Percentiles rank a stretch among this genome's conserved stretches.
Conservation (phyloP, 2,329 filamentous ascomycete species). For the Aspergillus uvarum region DNA sequence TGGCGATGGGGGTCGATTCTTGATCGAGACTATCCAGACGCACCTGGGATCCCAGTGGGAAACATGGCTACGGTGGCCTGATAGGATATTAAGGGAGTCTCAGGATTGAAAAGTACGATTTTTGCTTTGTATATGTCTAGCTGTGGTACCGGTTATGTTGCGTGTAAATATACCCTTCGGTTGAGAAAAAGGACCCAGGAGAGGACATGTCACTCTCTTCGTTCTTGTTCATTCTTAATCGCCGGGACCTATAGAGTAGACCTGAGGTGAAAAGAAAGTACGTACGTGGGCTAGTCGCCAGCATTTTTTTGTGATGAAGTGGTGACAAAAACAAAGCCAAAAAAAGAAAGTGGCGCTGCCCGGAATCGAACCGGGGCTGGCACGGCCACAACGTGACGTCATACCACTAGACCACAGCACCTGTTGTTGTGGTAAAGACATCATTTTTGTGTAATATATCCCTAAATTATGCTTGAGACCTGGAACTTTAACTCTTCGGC, state of each 20-base stretch:
- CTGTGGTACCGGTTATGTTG: no score
- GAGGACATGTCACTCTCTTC: no score
- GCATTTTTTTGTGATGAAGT: no score
- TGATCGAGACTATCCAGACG: conserved; percentile 24
- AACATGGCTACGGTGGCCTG: conserved; percentile 31
- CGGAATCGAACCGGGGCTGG: neutral
- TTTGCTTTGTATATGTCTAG: neutral
- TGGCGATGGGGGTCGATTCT: conserved; percentile 29
- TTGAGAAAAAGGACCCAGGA: no score
- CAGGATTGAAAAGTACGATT: neutral
- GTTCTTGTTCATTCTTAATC: no score
- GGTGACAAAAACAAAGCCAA: neutral
- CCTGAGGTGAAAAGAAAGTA: no score
- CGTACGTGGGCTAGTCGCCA: no score
- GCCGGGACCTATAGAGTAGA: no score
- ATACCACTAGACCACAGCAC: neutral
- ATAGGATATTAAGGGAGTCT: neutral
- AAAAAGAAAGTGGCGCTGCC: neutral
- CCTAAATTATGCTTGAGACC: neutral
- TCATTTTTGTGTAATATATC: neutral
- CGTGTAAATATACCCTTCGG: neutral
- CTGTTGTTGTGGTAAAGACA: neutral
- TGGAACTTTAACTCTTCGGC: no score
- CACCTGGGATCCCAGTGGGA: conserved; percentile 30
- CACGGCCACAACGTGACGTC: neutral